These are phyloP conservation scores for Lomentospora prolificans DNA, from an alignment of 2,329 filamentous ascomycete genomes.

Conservation along the genomic window DNA sequence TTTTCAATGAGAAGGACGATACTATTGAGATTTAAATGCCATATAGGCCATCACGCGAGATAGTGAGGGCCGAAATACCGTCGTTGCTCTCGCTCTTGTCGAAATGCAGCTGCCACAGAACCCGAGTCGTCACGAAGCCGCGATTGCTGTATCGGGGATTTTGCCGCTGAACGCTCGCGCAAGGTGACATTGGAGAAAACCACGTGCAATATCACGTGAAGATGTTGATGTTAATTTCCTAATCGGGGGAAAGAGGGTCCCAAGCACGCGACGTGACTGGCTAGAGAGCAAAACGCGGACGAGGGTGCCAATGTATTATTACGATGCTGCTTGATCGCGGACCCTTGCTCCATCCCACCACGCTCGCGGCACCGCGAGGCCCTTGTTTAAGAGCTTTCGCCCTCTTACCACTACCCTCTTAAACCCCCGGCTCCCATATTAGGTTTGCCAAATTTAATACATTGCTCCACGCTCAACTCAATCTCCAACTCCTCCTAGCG, in stretches of 20 bases:
- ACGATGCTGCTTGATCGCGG: background rate
- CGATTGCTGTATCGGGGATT: background rate
- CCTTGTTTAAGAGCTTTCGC: slow-evolving; percentile 3
- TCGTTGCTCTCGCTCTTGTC: too few relatives aligned
- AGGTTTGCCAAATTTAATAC: background rate
- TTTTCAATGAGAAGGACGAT: background rate
- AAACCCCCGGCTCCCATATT: slow-evolving; percentile 1
- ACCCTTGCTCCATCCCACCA: slow-evolving; percentile 1
- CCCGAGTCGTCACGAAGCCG: background rate
- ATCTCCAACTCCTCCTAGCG: background rate
- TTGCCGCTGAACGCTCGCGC: background rate
- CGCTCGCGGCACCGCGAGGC: slow-evolving; percentile 1
- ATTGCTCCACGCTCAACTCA: background rate
- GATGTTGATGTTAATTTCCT: slow-evolving; percentile 1
- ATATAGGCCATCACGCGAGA: too few relatives aligned
- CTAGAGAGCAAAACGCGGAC: background rate
- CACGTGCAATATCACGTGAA: background rate
- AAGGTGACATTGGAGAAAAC: background rate
- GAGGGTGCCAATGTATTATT: slow-evolving; percentile 2
- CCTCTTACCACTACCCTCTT: slow-evolving; percentile 2
- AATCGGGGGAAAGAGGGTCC: background rate
- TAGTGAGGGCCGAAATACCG: too few relatives aligned
- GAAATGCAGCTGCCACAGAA: background rate
- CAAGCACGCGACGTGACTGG: background rate
- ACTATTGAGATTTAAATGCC: too few relatives aligned